phyloP scores from a whole-genome alignment of 371 early-diverging fungal species.

The Chytridium lagenaria region DNA sequence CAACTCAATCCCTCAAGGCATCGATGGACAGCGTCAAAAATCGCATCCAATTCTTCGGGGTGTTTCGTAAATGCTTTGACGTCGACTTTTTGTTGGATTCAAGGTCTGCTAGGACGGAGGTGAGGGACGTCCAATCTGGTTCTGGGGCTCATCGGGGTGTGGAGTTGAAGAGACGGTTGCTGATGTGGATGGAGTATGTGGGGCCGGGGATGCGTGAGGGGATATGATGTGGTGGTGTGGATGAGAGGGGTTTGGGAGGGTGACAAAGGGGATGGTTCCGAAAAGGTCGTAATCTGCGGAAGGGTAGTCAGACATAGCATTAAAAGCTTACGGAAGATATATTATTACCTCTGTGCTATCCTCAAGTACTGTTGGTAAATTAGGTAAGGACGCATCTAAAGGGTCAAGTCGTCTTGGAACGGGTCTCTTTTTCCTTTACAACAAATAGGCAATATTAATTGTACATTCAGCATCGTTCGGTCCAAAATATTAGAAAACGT shows the following conservation, averaged over 20 bases:
- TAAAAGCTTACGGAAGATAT: too few species aligned
- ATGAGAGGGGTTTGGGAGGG: too few species aligned
- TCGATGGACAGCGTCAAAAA: background rate
- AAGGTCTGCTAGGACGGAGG: background rate
- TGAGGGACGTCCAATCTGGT: background rate
- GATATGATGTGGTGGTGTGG: background rate
- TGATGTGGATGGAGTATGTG: background rate
- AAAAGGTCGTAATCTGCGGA: too few species aligned
- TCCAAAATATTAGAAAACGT: too few species aligned
- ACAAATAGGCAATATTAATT: background rate
- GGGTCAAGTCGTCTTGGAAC: constrained; percentile 1
- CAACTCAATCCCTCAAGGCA: background rate
- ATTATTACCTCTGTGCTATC: too few species aligned
- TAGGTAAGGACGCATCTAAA: background rate
- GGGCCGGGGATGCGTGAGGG: too few species aligned
- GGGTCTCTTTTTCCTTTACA: background rate
- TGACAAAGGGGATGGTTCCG: too few species aligned
- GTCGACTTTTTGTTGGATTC: background rate
- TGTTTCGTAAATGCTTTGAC: background rate
- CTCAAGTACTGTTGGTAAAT: too few species aligned
- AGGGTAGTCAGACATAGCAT: too few species aligned
- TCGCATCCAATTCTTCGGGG: background rate
- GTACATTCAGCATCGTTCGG: background rate
- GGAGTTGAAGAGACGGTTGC: background rate
- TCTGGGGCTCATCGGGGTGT: background rate